phyloP scores from a whole-genome alignment of 2,329 filamentous ascomycete species.

The Aspergillus sp. region DNA sequence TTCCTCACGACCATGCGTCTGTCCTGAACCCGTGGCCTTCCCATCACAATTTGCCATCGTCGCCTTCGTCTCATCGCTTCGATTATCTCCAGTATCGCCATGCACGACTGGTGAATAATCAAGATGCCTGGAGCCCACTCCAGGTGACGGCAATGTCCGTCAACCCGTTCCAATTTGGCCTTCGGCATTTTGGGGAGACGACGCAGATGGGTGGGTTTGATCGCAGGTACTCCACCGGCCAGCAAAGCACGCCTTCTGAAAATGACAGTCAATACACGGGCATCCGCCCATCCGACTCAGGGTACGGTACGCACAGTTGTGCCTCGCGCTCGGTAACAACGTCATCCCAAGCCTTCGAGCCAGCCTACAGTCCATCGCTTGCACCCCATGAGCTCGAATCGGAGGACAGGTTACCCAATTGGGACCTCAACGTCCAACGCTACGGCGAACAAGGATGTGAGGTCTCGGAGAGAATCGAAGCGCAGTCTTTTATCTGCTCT shows the following conservation, averaged over 20 bases:
- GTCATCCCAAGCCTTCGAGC: slow-evolving; percentile 28
- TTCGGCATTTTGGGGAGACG: slow-evolving; percentile 18
- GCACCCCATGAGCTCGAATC: slow-evolving; percentile 23
- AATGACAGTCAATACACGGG: slow-evolving; percentile 32
- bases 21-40: slow-evolving; percentile 22
- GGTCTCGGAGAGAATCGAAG: slow-evolving; percentile 45
- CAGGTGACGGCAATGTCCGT: slow-evolving; percentile 27
- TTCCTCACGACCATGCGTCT: slow-evolving; percentile 20
- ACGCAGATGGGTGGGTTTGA: slow-evolving; percentile 22
- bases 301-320: slow-evolving; percentile 34
- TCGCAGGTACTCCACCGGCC: slow-evolving; percentile 23
- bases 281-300: slow-evolving; percentile 34
- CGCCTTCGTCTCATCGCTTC: slow-evolving; percentile 17
- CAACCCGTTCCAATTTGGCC: slow-evolving; percentile 17
- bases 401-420: slow-evolving; percentile 17
- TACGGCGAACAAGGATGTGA: slow-evolving; percentile 16
- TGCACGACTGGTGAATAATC: slow-evolving; percentile 19
- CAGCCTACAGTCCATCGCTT: slow-evolving; percentile 27
- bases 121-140: slow-evolving; percentile 36
- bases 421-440: slow-evolving; percentile 17
- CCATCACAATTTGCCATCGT: slow-evolving; percentile 15
- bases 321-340: slow-evolving; percentile 29
- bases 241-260: slow-evolving; percentile 32
- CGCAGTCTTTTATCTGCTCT: slow-evolving; percentile 55
- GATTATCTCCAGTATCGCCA: slow-evolving; percentile 24